Conservation (phyloP, 2,329 filamentous ascomycete genomes). For the Exophiala viscosa region DNA sequence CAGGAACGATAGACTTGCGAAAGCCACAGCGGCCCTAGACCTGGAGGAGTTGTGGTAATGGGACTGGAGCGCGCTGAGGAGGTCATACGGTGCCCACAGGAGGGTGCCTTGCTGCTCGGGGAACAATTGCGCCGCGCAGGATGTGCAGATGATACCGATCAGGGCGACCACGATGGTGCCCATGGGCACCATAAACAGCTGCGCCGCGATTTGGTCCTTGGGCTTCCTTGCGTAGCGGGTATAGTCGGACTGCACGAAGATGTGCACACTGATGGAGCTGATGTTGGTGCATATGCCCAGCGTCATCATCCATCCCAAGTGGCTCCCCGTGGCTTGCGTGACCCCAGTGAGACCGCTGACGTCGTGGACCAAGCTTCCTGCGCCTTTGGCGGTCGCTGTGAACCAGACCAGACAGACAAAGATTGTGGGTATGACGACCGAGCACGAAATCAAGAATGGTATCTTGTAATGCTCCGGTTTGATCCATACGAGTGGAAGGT, state of each 20-base stretch:
- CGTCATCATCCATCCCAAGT: constrained; percentile 15
- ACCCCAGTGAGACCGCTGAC: constrained; percentile 7
- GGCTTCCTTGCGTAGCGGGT: constrained; percentile 27
- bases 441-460: constrained; percentile 13
- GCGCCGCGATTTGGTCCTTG: constrained; percentile 13
- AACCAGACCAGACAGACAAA: constrained; percentile 18
- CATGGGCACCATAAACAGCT: constrained; percentile 32
- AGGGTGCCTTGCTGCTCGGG: constrained; percentile 43
- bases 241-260: constrained; percentile 18
- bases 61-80: constrained; percentile 11
- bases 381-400: constrained; percentile 19
- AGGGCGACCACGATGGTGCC: constrained; percentile 36
- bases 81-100: constrained; percentile 24
- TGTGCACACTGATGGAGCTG: constrained; percentile 9
- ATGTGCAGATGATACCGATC: constrained; percentile 25
- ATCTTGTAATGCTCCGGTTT: constrained; percentile 15
- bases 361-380: constrained; percentile 18
- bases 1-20: constrained; percentile 50
- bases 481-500: constrained; percentile 42
- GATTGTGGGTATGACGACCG: constrained; percentile 13
- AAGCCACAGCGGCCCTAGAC: constrained; percentile 41
- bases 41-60: constrained; percentile 12
- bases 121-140: constrained; percentile 31
- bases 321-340: constrained; percentile 13
- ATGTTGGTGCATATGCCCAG: constrained; percentile 19